Evolutionary conservation across 345 rosid genomes (phyloP).

Genomic region (Moricandia arvensis): DNA sequence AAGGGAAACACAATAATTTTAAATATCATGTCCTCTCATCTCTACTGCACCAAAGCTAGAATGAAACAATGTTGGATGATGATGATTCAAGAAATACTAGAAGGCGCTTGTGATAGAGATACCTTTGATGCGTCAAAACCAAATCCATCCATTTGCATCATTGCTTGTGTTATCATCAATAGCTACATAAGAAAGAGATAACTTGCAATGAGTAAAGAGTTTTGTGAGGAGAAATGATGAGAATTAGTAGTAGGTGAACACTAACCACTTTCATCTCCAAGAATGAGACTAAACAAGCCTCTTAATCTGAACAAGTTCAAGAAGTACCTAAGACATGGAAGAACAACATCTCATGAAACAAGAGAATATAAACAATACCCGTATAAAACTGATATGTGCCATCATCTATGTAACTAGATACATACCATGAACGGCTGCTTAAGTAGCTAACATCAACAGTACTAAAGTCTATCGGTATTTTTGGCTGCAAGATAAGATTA

Average conservation of each 20-base stretch:
- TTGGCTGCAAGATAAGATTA: neutral
- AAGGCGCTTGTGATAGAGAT: slow-evolving; percentile 25
- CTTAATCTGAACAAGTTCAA: neutral
- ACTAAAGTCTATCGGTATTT: neutral
- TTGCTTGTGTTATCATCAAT: slow-evolving; percentile 80
- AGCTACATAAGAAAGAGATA: slow-evolving; percentile 50
- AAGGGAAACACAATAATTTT: too few relatives aligned
- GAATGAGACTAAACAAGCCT: neutral
- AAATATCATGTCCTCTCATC: too few relatives aligned
- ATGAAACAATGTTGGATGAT: neutral
- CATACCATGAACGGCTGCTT: neutral
- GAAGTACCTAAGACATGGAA: neutral
- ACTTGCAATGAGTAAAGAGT: neutral
- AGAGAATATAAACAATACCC: neutral
- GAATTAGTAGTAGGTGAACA: neutral
- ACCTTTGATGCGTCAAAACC: slow-evolving; percentile 87
- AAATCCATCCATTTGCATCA: slow-evolving; percentile 99
- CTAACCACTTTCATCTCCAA: neutral
- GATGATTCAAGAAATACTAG: neutral
- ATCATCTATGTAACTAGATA: neutral
- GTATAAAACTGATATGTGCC: neutral
- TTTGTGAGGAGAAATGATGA: neutral
- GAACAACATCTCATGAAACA: neutral
- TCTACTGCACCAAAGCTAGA: too few relatives aligned
- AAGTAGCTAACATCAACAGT: neutral